Conservation (phyloP, 2,329 filamentous ascomycete species). For the Exophiala alcalophila region DNA sequence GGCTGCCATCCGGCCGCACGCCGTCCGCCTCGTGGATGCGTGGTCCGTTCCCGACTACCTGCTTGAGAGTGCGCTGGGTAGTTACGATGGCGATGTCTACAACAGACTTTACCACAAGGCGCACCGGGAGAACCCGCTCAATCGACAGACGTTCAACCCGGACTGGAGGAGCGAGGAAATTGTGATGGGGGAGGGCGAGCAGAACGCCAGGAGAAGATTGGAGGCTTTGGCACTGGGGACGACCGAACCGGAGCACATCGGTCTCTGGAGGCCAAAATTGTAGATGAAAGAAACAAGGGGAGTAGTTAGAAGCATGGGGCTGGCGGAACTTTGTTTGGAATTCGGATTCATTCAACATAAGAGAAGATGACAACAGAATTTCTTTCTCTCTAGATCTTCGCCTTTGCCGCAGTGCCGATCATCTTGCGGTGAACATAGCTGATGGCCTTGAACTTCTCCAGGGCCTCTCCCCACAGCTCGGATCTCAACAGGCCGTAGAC, state of each 20-base stretch:
- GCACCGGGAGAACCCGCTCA: constrained; percentile 52
- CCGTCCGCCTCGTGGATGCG: constrained; percentile 51
- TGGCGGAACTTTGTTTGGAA: no score
- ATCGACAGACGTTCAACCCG: constrained; percentile 50
- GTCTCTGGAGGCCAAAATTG: constrained; percentile 14
- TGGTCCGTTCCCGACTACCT: constrained; percentile 55
- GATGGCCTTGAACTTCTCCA: constrained; percentile 50
- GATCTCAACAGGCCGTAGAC: constrained; percentile 53
- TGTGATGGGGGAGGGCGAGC: constrained; percentile 46
- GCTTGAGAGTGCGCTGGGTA: constrained; percentile 51
- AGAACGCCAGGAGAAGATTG: constrained; percentile 29
- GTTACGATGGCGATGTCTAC: constrained; percentile 53
- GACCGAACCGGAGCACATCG: constrained; percentile 22
- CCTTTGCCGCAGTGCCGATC: constrained; percentile 45
- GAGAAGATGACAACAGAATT: no score
- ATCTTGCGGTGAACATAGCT: constrained; percentile 53
- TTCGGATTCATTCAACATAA: no score
- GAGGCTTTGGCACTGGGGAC: constrained; percentile 26
- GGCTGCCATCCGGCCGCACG: constrained; percentile 49
- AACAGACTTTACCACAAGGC: constrained; percentile 53
- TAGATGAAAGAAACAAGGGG: constrained; percentile 20
- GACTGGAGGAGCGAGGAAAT: constrained; percentile 51
- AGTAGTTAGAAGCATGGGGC: no score
- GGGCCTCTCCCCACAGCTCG: constrained; percentile 55
- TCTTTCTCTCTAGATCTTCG: constrained; percentile 43